Evolutionary conservation across 2,329 filamentous ascomycete genomes (phyloP), one percentile per base, ranked within the genome.

Genomic region (Ustulina deusta): DNA sequence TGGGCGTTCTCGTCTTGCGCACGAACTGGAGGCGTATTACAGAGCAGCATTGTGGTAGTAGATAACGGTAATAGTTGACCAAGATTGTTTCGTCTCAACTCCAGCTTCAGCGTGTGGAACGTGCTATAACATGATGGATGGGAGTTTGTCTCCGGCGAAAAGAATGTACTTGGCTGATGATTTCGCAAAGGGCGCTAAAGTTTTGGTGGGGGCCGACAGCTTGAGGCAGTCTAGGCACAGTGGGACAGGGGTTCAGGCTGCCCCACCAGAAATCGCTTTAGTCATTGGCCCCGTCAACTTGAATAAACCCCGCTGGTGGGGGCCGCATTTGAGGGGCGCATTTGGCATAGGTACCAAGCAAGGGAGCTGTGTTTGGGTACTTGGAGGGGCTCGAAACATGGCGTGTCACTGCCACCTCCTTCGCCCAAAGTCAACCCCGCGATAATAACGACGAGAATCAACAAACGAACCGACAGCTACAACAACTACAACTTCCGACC

Each of bases 41-140:
- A 92, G 79, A 92, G 88, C 72, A 92, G 80, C 90, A 92, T 92
- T 65, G 73, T 81, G 77, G 68, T 63, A 67, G 62, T 27, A 57
- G 56, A 54, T 55, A 25, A 38, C 9, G 10, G 6, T 25, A 29
- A 36, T 56, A 22, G 15, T 27, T 40, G 27, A 20, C n/a, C 34
- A 13, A 34, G 20, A 34, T 40, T 29, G 5, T 44, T 17, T 55
- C 49, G 64, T 63, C 49, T 51, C 25, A 11, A 40, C 29, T 56
- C 42, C 36, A 38, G 49, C 51, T 52, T 51, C 40, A 29, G 52
- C 13, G 32, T 58, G 36, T 34, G 40, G 29, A 38, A 48, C 44
- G 20, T 62, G 67, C 34, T 72, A 73, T 74, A 74, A 73, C 72
- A 73, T 75, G 52, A 69, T 73, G 66, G 42, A 36, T 25, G n/a